Base-by-base conservation (phyloP, 2,329 filamentous ascomycete species). In the Xylariales sp. region DNA sequence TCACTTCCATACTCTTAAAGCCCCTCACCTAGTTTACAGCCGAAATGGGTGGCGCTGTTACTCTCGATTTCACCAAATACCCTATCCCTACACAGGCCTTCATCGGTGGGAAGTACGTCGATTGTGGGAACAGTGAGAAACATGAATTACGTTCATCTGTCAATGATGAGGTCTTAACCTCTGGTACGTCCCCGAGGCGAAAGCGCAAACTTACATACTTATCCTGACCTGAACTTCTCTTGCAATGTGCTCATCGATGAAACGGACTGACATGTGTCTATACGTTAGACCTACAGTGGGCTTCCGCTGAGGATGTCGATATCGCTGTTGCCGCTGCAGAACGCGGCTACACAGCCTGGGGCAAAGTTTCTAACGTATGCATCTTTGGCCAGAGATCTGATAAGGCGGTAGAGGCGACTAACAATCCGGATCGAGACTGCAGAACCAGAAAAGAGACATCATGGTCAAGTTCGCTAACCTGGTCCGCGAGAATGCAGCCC, bases 221-320 rank as follows among this genome's bases (percentile, higher is more conserved):
- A 28, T 14, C n/a, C 28, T 32, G 9, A 14, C 28, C 41, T 16
- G 8, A 16, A 32, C 6, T 48, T 48, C 53, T n/a, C 23, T 23
- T 23, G 5, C 30, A 14, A 18, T 23, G 6, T 36, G 18, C 54
- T 30, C 32, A 12, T 52, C 5, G 28, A 43, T 23, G 12, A 5
- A 48, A 59, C 43, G 32, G 39, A 55, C 48, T 54, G 23, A 69
- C 55, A n/a, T 55, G 30, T 48, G 8, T 39, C 30, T 36, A n/a
- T 41, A 4, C n/a, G 12, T 45, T 60, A 70, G 68, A 69, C 18
- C 32, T 70, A 14, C 68, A 70, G 56, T 70, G 68, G 68, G 72
- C 73, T 14, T 69, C 70, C 10, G 23, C 61, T 23, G 73, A 72
- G 34, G 74, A 76, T 70, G 72, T 75, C 30, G 68, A 76, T 58